A percentile compares a stretch with the other conserved stretches of the same genome.
These are phyloP conservation scores for Acanthamoeba sp. DNA, from an alignment of 208 protist species.

Conservation along the genomic window DNA sequence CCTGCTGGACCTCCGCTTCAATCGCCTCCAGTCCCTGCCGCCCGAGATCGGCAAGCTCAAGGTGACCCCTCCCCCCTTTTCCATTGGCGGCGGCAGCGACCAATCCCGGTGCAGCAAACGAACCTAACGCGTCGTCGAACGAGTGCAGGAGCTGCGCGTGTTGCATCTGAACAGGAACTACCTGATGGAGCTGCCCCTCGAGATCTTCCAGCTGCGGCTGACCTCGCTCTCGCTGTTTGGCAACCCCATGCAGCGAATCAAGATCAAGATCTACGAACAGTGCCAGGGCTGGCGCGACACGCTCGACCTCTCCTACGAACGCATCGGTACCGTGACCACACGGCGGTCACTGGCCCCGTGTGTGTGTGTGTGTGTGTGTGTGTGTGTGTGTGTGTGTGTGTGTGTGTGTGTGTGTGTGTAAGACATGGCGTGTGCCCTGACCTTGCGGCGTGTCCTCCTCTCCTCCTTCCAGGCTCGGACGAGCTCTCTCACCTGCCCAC, in stretches of 20 bases:
- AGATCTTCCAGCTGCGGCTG: conserved; percentile 37
- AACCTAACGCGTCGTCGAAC: no score
- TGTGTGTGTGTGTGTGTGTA: no score
- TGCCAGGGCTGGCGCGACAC: conserved; percentile 53
- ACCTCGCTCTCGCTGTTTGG: conserved; percentile 59
- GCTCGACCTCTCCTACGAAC: conserved; percentile 54
- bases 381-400: no score
- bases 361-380: no score
- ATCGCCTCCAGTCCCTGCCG: not conserved
- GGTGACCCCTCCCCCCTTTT: not conserved
- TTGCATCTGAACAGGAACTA: conserved; percentile 54
- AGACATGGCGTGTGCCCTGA: no score
- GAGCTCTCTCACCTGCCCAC: conserved; percentile 31
- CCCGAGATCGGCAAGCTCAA: conserved; percentile 59
- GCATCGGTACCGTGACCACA: conserved; percentile 21
- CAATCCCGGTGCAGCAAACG: not conserved
- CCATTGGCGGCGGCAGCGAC: not conserved
- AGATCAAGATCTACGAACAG: conserved; percentile 68
- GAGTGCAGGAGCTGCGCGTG: conserved; percentile 20
- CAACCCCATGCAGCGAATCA: conserved; percentile 59
- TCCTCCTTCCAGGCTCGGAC: not conserved
- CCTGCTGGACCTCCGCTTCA: conserved; percentile 45
- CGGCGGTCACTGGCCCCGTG: no score
- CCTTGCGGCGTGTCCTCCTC: not conserved
- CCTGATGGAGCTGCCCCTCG: conserved; percentile 26